Conservation (phyloP, 495 filamentous ascomycete genomes). For the Neurospora sublineolata region DNA sequence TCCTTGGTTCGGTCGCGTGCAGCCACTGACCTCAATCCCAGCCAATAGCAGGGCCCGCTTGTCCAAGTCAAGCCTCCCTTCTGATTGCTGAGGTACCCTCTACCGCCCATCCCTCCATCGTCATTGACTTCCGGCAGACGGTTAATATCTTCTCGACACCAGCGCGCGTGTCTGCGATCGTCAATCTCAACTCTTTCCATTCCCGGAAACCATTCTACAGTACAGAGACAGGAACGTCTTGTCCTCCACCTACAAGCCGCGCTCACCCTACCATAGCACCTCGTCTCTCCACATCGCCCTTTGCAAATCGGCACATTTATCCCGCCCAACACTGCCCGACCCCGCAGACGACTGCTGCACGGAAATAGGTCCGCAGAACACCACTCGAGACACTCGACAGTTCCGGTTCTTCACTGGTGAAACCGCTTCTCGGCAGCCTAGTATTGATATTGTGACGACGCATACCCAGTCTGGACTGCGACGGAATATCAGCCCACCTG, state of each 20-base stretch:
- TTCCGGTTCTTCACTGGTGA: not conserved
- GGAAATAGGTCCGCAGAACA: not conserved
- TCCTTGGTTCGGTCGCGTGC: constrained; percentile 15
- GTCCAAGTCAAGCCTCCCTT: not conserved
- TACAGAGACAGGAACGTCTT: not conserved
- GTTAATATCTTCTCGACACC: constrained; percentile 11
- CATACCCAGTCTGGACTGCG: not conserved
- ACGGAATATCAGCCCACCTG: not conserved
- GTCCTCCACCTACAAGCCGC: not conserved
- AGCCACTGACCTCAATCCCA: constrained; percentile 18
- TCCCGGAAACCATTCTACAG: not conserved
- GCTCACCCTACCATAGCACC: not conserved
- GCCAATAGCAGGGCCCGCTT: not conserved
- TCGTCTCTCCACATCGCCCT: not conserved
- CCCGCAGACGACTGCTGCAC: not conserved
- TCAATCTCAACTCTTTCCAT: not conserved
- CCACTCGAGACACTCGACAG: not conserved
- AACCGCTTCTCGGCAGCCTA: not conserved
- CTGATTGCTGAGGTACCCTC: not conserved
- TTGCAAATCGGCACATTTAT: not conserved
- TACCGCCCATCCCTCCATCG: not conserved
- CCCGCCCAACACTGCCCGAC: not conserved
- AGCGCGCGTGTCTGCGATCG: constrained; percentile 1
- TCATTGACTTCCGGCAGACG: not conserved
- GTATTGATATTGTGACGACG: not conserved